Evolutionary conservation across 2,329 filamentous ascomycete species (phyloP).

Genomic region (Chrysoporthe deuterocubensis): DNA sequence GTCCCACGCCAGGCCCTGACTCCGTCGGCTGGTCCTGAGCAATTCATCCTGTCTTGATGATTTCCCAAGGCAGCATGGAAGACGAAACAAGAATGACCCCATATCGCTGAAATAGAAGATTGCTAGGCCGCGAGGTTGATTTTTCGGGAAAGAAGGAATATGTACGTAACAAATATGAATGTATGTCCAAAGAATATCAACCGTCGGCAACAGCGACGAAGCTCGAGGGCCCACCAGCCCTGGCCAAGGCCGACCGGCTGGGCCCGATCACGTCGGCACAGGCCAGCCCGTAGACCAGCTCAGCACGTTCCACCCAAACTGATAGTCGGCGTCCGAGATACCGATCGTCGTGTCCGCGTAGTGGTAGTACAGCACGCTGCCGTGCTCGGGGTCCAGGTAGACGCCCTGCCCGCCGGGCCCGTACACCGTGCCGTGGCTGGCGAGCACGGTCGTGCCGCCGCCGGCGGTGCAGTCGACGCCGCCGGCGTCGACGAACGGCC

Average conservation of each 20-base stretch:
- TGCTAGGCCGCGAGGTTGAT: not conserved
- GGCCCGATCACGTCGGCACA: conserved; percentile 4
- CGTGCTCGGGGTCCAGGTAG: conserved; percentile 49
- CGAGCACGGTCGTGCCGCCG: conserved; percentile 63
- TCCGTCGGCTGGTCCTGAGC: too few relatives aligned
- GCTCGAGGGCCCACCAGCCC: not conserved
- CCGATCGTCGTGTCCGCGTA: conserved; percentile 61
- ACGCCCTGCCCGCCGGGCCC: conserved; percentile 67
- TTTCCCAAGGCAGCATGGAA: too few relatives aligned
- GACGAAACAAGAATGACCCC: too few relatives aligned
- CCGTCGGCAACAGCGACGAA: not conserved
- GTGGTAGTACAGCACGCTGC: conserved; percentile 65
- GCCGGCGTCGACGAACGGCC: conserved; percentile 60
- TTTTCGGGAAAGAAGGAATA: not conserved
- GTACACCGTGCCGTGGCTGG: conserved; percentile 61
- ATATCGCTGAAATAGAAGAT: not conserved
- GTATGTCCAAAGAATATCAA: not conserved
- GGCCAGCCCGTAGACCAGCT: conserved; percentile 51
- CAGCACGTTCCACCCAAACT: conserved; percentile 52
- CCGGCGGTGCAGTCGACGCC: conserved; percentile 57
- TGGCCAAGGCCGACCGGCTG: too few relatives aligned
- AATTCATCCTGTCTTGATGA: too few relatives aligned
- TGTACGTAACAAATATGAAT: not conserved
- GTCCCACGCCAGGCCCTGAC: too few relatives aligned
- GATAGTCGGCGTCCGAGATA: conserved; percentile 50